phyloP scores from a whole-genome alignment of 106 monocot genomes.

The Ottelia alismoides region DNA sequence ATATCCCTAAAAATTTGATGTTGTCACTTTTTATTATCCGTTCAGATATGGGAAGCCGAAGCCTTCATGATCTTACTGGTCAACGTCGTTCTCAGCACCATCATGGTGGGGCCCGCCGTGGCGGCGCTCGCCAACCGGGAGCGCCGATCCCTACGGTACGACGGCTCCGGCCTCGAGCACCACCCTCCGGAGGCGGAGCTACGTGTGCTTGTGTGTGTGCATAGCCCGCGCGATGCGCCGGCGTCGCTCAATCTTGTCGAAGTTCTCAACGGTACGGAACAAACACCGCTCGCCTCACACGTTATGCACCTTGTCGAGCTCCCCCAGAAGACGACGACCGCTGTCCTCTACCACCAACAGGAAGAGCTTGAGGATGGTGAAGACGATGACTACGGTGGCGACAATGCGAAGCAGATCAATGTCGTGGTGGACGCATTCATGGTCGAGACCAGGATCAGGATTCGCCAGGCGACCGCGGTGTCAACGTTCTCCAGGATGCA shows the following conservation, averaged over 20 bases:
- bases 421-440: constrained; percentile 15
- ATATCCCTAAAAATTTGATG: background rate
- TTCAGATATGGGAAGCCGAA: constrained; percentile 21
- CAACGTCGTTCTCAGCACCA: constrained; percentile 33
- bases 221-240: constrained; percentile 25
- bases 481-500: constrained; percentile 35
- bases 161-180: constrained; percentile 19
- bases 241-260: constrained; percentile 38
- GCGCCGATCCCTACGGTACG: constrained; percentile 15
- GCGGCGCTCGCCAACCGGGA: constrained; percentile 22
- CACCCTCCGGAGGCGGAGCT: constrained; percentile 28
- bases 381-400: constrained; percentile 2
- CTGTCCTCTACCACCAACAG: constrained; percentile 31
- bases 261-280: constrained; percentile 15
- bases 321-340: constrained; percentile 9
- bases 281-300: constrained; percentile 12
- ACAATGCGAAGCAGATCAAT: constrained; percentile 20
- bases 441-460: constrained; percentile 14
- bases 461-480: constrained; percentile 14
- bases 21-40: background rate
- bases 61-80: constrained; percentile 22
- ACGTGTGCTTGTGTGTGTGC: constrained; percentile 45
- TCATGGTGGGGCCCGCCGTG: constrained; percentile 37
- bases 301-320: constrained; percentile 54
- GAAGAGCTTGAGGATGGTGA: constrained; percentile 8